Conservation (phyloP, 2,329 filamentous ascomycete genomes). For the Fusarium agapanthi region DNA sequence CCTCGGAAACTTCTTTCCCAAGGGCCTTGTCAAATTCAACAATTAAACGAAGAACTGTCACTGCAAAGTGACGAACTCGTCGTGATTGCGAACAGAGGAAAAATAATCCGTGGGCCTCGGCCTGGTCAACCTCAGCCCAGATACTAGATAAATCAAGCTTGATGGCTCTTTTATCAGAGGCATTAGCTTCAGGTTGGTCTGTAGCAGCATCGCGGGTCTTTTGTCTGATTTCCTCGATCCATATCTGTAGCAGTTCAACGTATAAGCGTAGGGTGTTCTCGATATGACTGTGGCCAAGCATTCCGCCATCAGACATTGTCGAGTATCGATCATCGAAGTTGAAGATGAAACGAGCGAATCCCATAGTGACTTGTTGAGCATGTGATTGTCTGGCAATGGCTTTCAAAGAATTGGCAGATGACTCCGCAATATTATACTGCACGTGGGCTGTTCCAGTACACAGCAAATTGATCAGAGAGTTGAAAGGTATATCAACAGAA, state of each 20-base stretch:
- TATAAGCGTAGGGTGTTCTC: constrained; percentile 93
- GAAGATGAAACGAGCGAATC: constrained; percentile 97
- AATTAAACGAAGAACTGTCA: constrained; percentile 90
- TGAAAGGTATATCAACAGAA: constrained; percentile 89
- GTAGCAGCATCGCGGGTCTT: constrained; percentile 79
- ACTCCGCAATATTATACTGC: constrained; percentile 88
- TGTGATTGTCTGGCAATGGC: constrained; percentile 93
- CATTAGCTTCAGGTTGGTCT: constrained; percentile 69
- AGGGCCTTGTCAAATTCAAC: constrained; percentile 93
- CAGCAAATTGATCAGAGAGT: constrained; percentile 89
- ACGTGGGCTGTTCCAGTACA: constrained; percentile 98
- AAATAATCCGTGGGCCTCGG: constrained; percentile 95
- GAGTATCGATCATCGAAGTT: constrained; percentile 98
- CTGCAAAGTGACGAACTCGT: constrained; percentile 86
- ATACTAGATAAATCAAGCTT: constrained; percentile 88
- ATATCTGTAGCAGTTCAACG: constrained; percentile 91
- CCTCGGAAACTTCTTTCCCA: constrained; percentile 68
- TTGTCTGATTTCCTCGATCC: constrained; percentile 95
- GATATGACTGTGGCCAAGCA: constrained; percentile 93
- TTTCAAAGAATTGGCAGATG: constrained; percentile 91
- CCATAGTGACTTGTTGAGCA: constrained; percentile 94
- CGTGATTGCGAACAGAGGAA: constrained; percentile 96
- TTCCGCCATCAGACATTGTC: constrained; percentile 96
- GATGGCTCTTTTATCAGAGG: constrained; percentile 74
- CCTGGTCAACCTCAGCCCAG: constrained; percentile 93